Evolutionary conservation across 2,329 filamentous ascomycete genomes (phyloP).

Genomic region (Aspergillus pseudotamarii): DNA sequence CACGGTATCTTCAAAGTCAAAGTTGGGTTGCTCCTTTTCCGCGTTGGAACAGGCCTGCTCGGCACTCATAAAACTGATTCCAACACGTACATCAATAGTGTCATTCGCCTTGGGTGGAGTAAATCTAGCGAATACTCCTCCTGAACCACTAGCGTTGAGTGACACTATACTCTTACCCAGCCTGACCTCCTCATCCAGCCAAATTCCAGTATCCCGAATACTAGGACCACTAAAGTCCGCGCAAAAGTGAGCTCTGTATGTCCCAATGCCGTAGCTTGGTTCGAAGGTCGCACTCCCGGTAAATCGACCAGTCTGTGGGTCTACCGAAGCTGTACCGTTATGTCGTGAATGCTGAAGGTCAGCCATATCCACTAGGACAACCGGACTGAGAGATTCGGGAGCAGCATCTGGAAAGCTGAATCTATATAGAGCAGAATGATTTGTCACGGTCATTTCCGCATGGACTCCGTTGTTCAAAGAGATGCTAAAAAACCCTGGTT

Average conservation of each 20-base stretch:
- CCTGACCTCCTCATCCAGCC: slow-evolving; percentile 59
- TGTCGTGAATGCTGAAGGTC: not conserved
- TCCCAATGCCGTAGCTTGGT: slow-evolving; percentile 67
- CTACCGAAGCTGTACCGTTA: not conserved
- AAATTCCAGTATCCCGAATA: slow-evolving; percentile 64
- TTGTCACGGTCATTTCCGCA: not conserved
- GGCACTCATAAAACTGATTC: slow-evolving; percentile 69
- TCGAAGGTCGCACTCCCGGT: slow-evolving; percentile 64
- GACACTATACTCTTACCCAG: slow-evolving; percentile 49
- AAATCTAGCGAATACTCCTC: slow-evolving; percentile 67
- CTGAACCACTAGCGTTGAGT: slow-evolving; percentile 50
- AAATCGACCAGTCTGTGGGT: slow-evolving; percentile 54
- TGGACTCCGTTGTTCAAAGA: not conserved
- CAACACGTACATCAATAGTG: slow-evolving; percentile 66
- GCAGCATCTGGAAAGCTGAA: not conserved
- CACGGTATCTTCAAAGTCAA: slow-evolving; percentile 61
- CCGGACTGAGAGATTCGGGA: not conserved
- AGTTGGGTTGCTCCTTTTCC: slow-evolving; percentile 68
- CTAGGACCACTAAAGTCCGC: slow-evolving; percentile 65
- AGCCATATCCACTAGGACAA: not conserved
- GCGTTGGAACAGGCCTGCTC: slow-evolving; percentile 69
- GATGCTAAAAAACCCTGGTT: not conserved
- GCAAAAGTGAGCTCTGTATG: slow-evolving; percentile 65
- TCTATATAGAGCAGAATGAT: not conserved
- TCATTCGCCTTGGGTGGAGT: slow-evolving; percentile 45